Evolutionary conservation across 2,329 filamentous ascomycete species (phyloP).

Genomic region (Didymella pomorum): DNA sequence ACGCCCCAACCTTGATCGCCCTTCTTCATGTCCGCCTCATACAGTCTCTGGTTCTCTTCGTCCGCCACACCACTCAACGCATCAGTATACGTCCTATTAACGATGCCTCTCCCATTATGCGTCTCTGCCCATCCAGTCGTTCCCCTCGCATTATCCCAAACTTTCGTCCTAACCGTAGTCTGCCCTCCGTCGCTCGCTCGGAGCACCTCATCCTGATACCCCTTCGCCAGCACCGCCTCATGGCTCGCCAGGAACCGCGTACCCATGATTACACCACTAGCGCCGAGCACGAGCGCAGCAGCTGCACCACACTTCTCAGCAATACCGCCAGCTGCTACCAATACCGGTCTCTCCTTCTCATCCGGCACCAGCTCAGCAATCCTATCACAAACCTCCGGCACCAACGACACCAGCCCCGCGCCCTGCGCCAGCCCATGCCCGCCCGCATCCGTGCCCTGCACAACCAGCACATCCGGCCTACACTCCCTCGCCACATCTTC

Average conservation of each 20-base stretch:
- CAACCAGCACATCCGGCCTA: slow-evolving; percentile 65
- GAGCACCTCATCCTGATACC: slow-evolving; percentile 59
- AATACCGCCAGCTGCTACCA: slow-evolving; percentile 67
- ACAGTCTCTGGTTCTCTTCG: slow-evolving; percentile 56
- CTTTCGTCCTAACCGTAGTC: slow-evolving; percentile 58
- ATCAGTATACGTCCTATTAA: slow-evolving; percentile 63
- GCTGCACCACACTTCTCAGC: slow-evolving; percentile 66
- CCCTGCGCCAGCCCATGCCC: slow-evolving; percentile 68
- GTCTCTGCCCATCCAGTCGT: slow-evolving; percentile 65
- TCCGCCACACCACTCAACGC: slow-evolving; percentile 50
- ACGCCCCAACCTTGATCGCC: slow-evolving; percentile 62
- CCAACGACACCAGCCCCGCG: slow-evolving; percentile 63
- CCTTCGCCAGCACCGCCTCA: slow-evolving; percentile 57
- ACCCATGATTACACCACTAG: slow-evolving; percentile 66
- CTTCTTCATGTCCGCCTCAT: slow-evolving; percentile 58
- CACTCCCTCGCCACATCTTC: slow-evolving; percentile 58
- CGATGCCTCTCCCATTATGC: slow-evolving; percentile 66
- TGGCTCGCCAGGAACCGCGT: slow-evolving; percentile 68
- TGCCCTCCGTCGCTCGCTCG: slow-evolving; percentile 59
- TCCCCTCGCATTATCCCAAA: slow-evolving; percentile 63
- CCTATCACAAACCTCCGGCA: slow-evolving; percentile 65
- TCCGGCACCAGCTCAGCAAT: slow-evolving; percentile 44
- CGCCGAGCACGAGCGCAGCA: slow-evolving; percentile 64
- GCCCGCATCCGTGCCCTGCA: slow-evolving; percentile 70
- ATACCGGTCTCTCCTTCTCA: slow-evolving; percentile 43